Evolutionary conservation across 2,329 filamentous ascomycete genomes (phyloP), one percentile per base, ranked within the genome.

Genomic region (Fusarium cicatricum): DNA sequence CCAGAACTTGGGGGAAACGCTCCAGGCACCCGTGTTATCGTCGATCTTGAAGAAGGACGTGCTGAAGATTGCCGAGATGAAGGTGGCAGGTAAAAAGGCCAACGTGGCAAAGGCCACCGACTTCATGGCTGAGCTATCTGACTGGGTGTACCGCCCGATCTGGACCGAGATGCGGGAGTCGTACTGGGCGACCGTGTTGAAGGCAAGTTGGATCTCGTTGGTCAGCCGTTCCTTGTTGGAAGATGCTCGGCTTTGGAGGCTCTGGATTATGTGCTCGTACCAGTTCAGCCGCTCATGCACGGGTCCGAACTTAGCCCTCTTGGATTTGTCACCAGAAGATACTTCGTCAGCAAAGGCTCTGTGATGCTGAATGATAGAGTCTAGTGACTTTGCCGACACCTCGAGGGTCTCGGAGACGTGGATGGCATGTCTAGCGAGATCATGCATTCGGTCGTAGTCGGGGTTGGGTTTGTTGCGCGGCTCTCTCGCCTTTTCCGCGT

Each of bases 191-290:
- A 80, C 76, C 0, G 62, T 72, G 58, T 82, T 78, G 66, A 79
- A 82, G 0, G 75, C 65, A 56, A 88, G 74, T 52, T 86, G 71
- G 71, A 88, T 77, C 78, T 87, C 69, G 73, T 87, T 70, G 69
- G 81, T 43, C 66, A 88, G 72, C 53, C 85, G 59, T 12, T 77
- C 70, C 11, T 74, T 72, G 63, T 77, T 80, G 1, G 78, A 73
- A 0, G 56, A 55, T 0, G 77, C 72, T 11, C 79, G 72, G 11
- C 68, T 58, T 3, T 71, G 70, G 1, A 79, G 68, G 44, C 71
- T 75, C 14, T 62, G 55, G 1, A 78, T 44, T 14, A 76, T 70
- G 15, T 73, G 68, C 23, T 72, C 66, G 32, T 64, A 69, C 47
- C 72, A 75, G 0, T 63, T 52, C 5, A 81, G 66, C 4, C 72